Percentiles rank a stretch among this genome's conserved stretches.
Conservation (phyloP, 2,329 filamentous ascomycete species). For the Cytospora schulzeri region DNA sequence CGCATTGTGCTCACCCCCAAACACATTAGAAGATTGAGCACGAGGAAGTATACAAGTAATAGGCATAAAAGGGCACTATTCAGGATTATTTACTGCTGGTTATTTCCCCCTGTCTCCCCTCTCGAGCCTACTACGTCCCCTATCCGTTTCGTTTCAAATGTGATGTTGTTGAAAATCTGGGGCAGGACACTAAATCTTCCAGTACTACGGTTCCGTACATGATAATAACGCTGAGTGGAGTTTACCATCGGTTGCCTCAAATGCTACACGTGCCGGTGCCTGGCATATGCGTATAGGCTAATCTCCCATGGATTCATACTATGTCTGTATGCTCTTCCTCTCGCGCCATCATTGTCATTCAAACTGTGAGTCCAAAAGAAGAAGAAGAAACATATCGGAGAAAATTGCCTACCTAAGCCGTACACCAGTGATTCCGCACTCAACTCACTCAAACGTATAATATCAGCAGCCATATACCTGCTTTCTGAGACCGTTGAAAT, state of each 20-base stretch:
- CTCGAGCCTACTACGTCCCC: not conserved
- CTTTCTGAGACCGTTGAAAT: not conserved
- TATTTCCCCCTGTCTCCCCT: not conserved
- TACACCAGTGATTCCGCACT: not conserved
- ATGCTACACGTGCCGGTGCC: conserved; percentile 17
- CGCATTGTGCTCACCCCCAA: not conserved
- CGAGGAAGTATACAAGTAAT: too few relatives aligned
- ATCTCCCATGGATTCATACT: too few relatives aligned
- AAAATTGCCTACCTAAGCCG: too few relatives aligned
- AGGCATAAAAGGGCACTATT: too few relatives aligned
- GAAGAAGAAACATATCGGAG: not conserved
- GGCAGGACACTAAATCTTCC: not conserved
- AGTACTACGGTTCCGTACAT: not conserved
- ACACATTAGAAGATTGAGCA: too few relatives aligned
- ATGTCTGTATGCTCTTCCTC: not conserved
- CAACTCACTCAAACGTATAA: not conserved
- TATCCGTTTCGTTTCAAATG: conserved; percentile 23
- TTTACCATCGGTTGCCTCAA: not conserved
- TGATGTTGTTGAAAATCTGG: conserved; percentile 11
- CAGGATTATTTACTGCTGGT: too few relatives aligned
- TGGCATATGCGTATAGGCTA: conserved; percentile 12
- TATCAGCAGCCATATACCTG: not conserved
- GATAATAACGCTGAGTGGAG: not conserved
- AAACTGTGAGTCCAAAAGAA: not conserved
- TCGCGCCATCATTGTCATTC: not conserved